Conservation (phyloP, 164 flowering plant species). For the Warburgia ugandensis region DNA sequence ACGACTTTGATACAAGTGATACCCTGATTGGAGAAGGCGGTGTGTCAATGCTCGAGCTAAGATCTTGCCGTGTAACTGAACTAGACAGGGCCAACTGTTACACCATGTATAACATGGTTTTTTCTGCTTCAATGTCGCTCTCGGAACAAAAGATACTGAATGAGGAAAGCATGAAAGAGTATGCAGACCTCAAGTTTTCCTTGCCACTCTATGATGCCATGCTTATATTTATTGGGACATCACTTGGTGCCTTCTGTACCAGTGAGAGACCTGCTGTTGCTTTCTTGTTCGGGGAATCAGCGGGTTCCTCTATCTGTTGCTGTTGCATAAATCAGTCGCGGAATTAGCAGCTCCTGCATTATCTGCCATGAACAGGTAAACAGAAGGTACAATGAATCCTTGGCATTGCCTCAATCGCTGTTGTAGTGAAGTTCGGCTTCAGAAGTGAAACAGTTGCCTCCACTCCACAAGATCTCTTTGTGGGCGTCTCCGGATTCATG, state of each 20-base stretch:
- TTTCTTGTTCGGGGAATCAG: constrained; percentile 51
- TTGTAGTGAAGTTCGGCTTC: constrained; percentile 35
- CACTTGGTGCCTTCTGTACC: constrained; percentile 26
- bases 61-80: constrained; percentile 43
- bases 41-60: constrained; percentile 62
- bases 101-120: constrained; percentile 11
- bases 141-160: constrained; percentile 18
- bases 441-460: constrained; percentile 24
- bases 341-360: constrained; percentile 41
- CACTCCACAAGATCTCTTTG: constrained; percentile 54
- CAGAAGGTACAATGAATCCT: constrained; percentile 9
- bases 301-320: constrained; percentile 66
- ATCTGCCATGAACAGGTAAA: constrained; percentile 10
- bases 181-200: constrained; percentile 66
- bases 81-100: constrained; percentile 27
- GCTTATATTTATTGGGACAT: constrained; percentile 49
- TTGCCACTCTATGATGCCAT: constrained; percentile 59
- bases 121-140: constrained; percentile 15
- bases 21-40: constrained; percentile 62
- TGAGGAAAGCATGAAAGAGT: constrained; percentile 80
- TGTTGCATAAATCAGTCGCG: constrained; percentile 80
- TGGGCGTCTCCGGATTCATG: constrained; percentile 72
- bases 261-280: constrained; percentile 47
- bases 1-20: constrained; percentile 51
- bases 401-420: constrained; percentile 38